Conservation (phyloP, 306 rosid species). For the Oxytropis ochrocephala region DNA sequence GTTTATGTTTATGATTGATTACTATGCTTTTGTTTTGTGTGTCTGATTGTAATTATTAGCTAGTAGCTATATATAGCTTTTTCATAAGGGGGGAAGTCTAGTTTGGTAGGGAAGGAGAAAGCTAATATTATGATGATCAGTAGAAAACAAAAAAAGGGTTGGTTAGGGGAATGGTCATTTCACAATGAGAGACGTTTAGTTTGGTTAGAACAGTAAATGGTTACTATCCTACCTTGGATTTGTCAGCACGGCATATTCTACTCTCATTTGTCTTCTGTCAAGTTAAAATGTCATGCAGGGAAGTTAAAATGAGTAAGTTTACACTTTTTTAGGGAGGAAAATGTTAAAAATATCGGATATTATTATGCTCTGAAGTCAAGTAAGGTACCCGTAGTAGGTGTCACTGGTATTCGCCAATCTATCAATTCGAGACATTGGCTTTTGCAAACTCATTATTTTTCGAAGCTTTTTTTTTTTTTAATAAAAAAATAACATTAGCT, state of each 20-base stretch:
- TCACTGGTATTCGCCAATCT: conserved; percentile 24
- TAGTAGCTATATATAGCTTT: conserved; percentile 31
- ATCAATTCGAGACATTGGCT: conserved; percentile 34
- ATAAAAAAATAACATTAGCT: background rate
- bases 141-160: conserved; percentile 26
- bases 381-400: conserved; percentile 21
- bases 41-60: conserved; percentile 9
- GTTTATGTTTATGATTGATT: conserved; percentile 32
- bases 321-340: background rate
- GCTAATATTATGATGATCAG: conserved; percentile 4
- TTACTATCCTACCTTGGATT: conserved; percentile 26
- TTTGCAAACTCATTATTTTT: conserved; percentile 3
- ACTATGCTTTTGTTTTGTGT: conserved; percentile 23
- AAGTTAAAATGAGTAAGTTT: conserved; percentile 7
- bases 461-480: background rate
- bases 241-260: conserved; percentile 16
- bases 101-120: conserved; percentile 34
- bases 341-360: background rate
- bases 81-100: conserved; percentile 27
- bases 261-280: conserved; percentile 8
- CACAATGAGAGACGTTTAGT: conserved; percentile 31
- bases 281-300: conserved; percentile 8
- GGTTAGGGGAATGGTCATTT: conserved; percentile 44
- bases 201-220: conserved; percentile 18
- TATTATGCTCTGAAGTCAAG: conserved; percentile 25